Base-by-base conservation (phyloP, 2,329 filamentous ascomycete genomes). In the Fusarium denticulatum region DNA sequence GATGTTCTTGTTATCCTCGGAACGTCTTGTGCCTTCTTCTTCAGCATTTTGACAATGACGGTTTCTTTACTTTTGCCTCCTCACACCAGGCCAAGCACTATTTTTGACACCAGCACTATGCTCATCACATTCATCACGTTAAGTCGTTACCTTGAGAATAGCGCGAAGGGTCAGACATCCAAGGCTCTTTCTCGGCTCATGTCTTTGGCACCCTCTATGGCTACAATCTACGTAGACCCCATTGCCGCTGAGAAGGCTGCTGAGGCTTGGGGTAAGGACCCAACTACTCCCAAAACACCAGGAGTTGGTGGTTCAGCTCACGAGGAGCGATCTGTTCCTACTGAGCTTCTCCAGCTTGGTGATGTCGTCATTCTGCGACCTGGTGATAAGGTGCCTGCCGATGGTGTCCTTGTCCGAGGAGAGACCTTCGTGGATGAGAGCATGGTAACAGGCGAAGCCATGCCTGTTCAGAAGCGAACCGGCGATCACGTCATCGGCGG, bases 91-190 rank as follows among this genome's bases (percentile, higher is more conserved):
- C 96, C 96, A 2, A 92, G 90, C 72, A 98, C 95, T 5, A 93
- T 98, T 22, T 99, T 99, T 78, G 96, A 99, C 80, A 99, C 96
- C 3, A 98, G 95, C 83, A 97, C 95, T 28, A 99, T 98, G 96
- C 88, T 99, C 58, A 95, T 99, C 81, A 97, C 95, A 0, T 98
- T 99, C 80, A 94, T 98, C 81, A 95, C 93, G 3, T 85, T 99
- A 6, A 94, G 96, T 8, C 92, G 96, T 40, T 99, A 93, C 84
- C 84, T 99, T 24, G 96, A 99, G 83, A 99, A 98, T 80, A 87
- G 92, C 24, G 96, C 96, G 59, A 99, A 98, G 84, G 96, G 96
- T 0, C 94, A 98, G 83, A 99, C 96, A 0, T 98, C 95, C 10
- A 96, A 94, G 80, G 96, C 96, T 2, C 88, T 99, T 6, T 98